These are phyloP conservation scores for Trichoderma polysporum DNA, from an alignment of 2,329 filamentous ascomycete species.

Conservation along the genomic window DNA sequence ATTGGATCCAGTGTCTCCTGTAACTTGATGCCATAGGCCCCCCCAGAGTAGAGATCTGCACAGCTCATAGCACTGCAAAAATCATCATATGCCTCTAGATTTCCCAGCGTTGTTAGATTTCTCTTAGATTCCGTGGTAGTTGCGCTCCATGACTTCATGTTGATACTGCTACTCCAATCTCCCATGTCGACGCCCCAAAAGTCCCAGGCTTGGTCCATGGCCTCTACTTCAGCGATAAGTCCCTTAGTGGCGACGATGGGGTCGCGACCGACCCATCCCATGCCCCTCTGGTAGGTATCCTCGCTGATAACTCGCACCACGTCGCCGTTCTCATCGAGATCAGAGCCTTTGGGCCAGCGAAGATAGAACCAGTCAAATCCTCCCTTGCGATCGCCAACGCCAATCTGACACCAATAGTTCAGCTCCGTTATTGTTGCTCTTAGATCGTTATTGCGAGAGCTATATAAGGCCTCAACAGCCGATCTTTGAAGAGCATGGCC, in stretches of 20 bases:
- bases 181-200: constrained; percentile 66
- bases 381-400: constrained; percentile 81
- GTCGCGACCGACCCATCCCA: constrained; percentile 75
- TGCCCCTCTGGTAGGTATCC: constrained; percentile 71
- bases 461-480: constrained; percentile 69
- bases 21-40: constrained; percentile 45
- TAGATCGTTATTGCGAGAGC: constrained; percentile 68
- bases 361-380: constrained; percentile 89
- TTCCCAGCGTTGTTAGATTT: neutral
- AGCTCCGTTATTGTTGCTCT: constrained; percentile 80
- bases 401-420: constrained; percentile 97
- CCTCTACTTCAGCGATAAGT: constrained; percentile 57
- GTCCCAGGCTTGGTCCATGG: constrained; percentile 63
- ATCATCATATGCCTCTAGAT: constrained; percentile 52
- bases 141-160: constrained; percentile 42
- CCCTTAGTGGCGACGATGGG: constrained; percentile 39
- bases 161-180: constrained; percentile 51
- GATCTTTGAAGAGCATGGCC: constrained; percentile 73
- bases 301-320: constrained; percentile 77
- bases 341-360: constrained; percentile 70
- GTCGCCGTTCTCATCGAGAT: constrained; percentile 66
- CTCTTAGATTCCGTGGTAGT: constrained; percentile 17
- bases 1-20: constrained; percentile 62
- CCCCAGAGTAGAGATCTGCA: constrained; percentile 59
- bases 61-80: constrained; percentile 63